phyloP scores from a whole-genome alignment of 768 basidiomycete species.

The Suillus cothurnatus region DNA sequence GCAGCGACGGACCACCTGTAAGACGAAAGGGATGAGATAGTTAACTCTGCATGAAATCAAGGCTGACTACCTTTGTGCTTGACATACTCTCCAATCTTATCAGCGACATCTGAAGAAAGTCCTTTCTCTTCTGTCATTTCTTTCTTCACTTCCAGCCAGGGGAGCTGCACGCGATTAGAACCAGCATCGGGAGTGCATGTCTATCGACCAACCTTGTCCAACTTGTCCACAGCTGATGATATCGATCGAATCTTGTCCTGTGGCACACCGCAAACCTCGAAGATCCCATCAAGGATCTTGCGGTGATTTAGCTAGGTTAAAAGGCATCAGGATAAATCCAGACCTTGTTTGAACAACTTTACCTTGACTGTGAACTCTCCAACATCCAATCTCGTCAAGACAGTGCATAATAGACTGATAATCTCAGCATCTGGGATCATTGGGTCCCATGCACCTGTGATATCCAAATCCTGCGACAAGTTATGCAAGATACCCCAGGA shows the following conservation, averaged over 20 bases:
- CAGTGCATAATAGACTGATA: slow-evolving; percentile 77
- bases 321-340: slow-evolving; percentile 6
- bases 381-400: slow-evolving; percentile 81
- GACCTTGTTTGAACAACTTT: slow-evolving; percentile 4
- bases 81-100: slow-evolving; percentile 96
- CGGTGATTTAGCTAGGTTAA: slow-evolving; percentile 82
- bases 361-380: slow-evolving; percentile 96
- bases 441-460: slow-evolving; percentile 87
- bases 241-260: slow-evolving; percentile 87
- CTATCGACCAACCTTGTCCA: slow-evolving; percentile 76
- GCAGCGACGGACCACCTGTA: slow-evolving; percentile 75
- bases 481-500: not conserved
- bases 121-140: slow-evolving; percentile 99
- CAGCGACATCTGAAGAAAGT: slow-evolving; percentile 75
- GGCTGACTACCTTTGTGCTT: slow-evolving; percentile 79
- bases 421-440: slow-evolving; percentile 98
- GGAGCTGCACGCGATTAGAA: slow-evolving; percentile 46
- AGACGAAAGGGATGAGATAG: not conserved
- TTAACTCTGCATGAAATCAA: not conserved
- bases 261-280: slow-evolving; percentile 94
- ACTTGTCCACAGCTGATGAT: slow-evolving; percentile 96
- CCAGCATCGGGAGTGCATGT: slow-evolving; percentile 2
- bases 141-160: slow-evolving; percentile 91
- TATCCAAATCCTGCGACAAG: slow-evolving; percentile 83
- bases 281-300: slow-evolving; percentile 96